These are phyloP conservation scores for Pisolithus orientalis DNA, from an alignment of 768 basidiomycete species.

Conservation along the genomic window DNA sequence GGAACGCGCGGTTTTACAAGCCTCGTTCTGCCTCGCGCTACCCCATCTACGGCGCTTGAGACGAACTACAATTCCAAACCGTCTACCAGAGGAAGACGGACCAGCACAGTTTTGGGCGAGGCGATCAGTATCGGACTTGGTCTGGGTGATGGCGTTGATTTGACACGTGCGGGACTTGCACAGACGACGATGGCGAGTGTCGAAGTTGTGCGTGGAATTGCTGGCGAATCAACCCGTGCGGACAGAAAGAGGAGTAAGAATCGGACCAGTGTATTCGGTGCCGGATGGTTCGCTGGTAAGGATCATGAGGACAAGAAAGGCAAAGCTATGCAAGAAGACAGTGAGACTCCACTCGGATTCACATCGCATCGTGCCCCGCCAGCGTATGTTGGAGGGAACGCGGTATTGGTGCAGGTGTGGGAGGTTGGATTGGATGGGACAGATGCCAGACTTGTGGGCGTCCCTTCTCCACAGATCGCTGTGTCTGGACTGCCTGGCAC, in stretches of 20 bases:
- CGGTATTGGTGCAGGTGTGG: slow-evolving; percentile 83
- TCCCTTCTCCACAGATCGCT: slow-evolving; percentile 19
- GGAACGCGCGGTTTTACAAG: slow-evolving; percentile 54
- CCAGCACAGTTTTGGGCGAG: slow-evolving; percentile 14
- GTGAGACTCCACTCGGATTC: slow-evolving; percentile 48
- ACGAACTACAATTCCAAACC: slow-evolving; percentile 7
- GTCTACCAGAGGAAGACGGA: slow-evolving; percentile 7
- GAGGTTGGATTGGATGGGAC: slow-evolving; percentile 78
- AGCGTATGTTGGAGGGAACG: slow-evolving; percentile 55
- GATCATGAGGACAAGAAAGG: slow-evolving; percentile 12
- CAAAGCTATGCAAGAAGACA: slow-evolving; percentile 5
- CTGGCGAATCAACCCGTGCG: slow-evolving; percentile 18
- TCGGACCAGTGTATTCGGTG: slow-evolving; percentile 19
- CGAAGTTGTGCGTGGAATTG: slow-evolving; percentile 60
- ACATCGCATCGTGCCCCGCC: slow-evolving; percentile 72
- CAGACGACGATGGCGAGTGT: slow-evolving; percentile 88
- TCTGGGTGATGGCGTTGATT: slow-evolving; percentile 52
- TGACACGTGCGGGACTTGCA: slow-evolving; percentile 71
- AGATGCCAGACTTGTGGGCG: slow-evolving; percentile 62
- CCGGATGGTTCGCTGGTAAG: slow-evolving; percentile 25
- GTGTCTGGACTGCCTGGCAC: slow-evolving; percentile 10
- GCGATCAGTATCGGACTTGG: slow-evolving; percentile 23
- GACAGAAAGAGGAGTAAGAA: slow-evolving; percentile 13
- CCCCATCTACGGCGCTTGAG: slow-evolving; percentile 15
- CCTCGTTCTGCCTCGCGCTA: slow-evolving; percentile 44